Conservation (phyloP, 2,329 filamentous ascomycete genomes). For the Ilyonectria destructans region DNA sequence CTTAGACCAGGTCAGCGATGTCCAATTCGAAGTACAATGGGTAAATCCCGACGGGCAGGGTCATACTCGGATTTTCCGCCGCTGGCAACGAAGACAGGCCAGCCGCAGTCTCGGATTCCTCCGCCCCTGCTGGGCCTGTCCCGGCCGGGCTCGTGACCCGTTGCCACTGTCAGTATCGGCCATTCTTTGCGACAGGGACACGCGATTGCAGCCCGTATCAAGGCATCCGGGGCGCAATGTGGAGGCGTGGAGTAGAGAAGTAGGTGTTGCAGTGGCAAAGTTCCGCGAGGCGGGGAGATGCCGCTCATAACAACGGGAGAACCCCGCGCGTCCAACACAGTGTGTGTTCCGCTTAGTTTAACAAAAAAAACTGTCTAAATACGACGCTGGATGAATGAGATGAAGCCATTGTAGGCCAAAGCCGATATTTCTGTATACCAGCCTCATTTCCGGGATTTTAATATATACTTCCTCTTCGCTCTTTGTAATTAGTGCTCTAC, state of each 20-base stretch:
- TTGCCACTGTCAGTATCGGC: slow-evolving; percentile 9
- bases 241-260: slow-evolving; percentile 12
- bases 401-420: neutral
- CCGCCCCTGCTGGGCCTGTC: slow-evolving; percentile 37
- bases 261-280: slow-evolving; percentile 32
- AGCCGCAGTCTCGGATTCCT: slow-evolving; percentile 51
- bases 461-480: neutral
- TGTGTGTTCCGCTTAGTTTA: neutral
- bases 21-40: neutral
- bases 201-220: neutral
- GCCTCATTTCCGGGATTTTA: neutral
- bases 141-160: slow-evolving; percentile 27
- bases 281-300: slow-evolving; percentile 37
- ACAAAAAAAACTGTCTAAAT: neutral
- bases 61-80: slow-evolving; percentile 65
- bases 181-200: slow-evolving; percentile 35
- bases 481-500: neutral
- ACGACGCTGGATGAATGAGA: neutral
- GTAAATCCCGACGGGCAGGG: neutral
- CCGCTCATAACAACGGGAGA: slow-evolving; percentile 29
- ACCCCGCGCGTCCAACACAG: slow-evolving; percentile 6
- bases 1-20: slow-evolving; percentile 47
- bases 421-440: neutral
- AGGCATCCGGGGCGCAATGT: slow-evolving; percentile 1
- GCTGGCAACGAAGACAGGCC: slow-evolving; percentile 59